These are phyloP conservation scores for Verticillium zaregamsianum DNA, from an alignment of 2,329 filamentous ascomycete genomes.

Conservation along the genomic window DNA sequence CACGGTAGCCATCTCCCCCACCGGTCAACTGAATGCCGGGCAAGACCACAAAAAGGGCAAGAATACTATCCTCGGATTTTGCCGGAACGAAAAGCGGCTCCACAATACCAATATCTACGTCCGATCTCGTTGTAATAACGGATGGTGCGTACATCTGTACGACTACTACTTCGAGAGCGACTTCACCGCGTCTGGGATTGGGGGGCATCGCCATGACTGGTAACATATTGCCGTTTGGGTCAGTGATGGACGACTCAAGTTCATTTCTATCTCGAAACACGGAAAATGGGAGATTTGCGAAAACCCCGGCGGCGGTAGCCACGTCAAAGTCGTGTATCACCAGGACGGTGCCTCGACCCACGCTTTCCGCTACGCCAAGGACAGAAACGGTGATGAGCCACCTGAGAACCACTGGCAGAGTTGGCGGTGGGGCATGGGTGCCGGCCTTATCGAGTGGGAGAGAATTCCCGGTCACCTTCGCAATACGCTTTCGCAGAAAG, in stretches of 20 bases:
- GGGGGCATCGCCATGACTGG: constrained; percentile 20
- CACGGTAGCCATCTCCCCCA: constrained; percentile 29
- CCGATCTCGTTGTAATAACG: constrained; percentile 37
- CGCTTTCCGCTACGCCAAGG: constrained; percentile 22
- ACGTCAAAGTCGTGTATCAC: constrained; percentile 25
- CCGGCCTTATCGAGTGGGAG: background rate
- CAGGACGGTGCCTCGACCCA: constrained; percentile 24
- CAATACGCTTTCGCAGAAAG: background rate
- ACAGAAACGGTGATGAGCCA: constrained; percentile 18
- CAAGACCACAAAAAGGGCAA: background rate
- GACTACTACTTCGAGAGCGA: constrained; percentile 45
- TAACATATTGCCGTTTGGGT: constrained; percentile 26
- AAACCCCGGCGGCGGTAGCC: constrained; percentile 12
- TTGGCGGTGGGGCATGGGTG: background rate
- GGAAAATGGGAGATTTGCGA: constrained; percentile 20
- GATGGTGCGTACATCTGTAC: constrained; percentile 39
- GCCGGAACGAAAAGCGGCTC: constrained; percentile 28
- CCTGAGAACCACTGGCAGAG: constrained; percentile 20
- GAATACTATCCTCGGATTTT: constrained; percentile 15
- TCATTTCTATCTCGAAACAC: constrained; percentile 22
- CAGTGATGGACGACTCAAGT: constrained; percentile 15
- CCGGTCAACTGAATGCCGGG: constrained; percentile 26
- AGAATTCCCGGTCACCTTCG: background rate
- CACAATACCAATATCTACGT: constrained; percentile 37
- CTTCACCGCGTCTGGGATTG: constrained; percentile 16